A percentile compares a stretch with the other conserved stretches of the same genome.
phyloP scores from a whole-genome alignment of 2,329 filamentous ascomycete genomes.

The Coniosporium tulheliwenetii region DNA sequence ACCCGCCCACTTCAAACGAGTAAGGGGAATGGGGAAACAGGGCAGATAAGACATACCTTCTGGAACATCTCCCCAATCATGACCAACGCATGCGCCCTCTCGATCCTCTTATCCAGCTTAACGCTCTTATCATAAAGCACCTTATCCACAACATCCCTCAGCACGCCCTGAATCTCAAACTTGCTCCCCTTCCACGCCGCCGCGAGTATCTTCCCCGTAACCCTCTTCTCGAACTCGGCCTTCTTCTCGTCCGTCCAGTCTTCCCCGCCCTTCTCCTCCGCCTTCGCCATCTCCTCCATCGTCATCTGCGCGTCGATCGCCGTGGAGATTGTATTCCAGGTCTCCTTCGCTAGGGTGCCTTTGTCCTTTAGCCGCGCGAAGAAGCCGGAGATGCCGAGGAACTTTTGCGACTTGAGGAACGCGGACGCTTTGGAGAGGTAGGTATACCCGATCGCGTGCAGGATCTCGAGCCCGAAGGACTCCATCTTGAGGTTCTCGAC shows the following conservation, averaged over 20 bases:
- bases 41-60: constrained; percentile 53
- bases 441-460: constrained; percentile 84
- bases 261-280: constrained; percentile 87
- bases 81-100: constrained; percentile 79
- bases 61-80: constrained; percentile 79
- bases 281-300: constrained; percentile 96
- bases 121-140: constrained; percentile 71
- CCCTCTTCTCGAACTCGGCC: constrained; percentile 84
- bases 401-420: constrained; percentile 89
- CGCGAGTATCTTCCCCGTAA: constrained; percentile 94
- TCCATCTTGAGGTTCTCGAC: constrained; percentile 99
- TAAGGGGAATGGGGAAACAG: not conserved
- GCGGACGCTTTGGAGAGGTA: constrained; percentile 79
- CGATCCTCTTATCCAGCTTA: constrained; percentile 66
- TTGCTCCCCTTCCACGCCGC: constrained; percentile 93
- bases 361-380: constrained; percentile 91
- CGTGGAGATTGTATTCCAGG: constrained; percentile 92
- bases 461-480: constrained; percentile 88
- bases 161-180: constrained; percentile 93
- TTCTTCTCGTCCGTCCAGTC: constrained; percentile 98
- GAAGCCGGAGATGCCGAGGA: constrained; percentile 90
- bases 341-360: constrained; percentile 91
- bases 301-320: constrained; percentile 96
- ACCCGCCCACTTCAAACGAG: not conserved
- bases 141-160: constrained; percentile 85